Conservation (phyloP, 2,329 filamentous ascomycete genomes). For the Beauveria scarabaeidicola region DNA sequence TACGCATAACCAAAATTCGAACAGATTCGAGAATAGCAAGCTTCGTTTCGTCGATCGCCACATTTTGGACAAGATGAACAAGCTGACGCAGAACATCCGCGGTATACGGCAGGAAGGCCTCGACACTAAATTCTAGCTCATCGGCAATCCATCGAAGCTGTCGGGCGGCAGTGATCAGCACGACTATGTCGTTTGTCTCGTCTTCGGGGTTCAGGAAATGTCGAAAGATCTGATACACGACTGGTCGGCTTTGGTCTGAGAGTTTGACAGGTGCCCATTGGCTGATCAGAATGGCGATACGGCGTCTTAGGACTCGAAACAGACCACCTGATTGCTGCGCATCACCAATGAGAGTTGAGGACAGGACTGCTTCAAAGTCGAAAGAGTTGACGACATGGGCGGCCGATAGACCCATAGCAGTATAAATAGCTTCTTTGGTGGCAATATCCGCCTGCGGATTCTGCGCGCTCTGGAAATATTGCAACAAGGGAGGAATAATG, state of each 20-base stretch:
- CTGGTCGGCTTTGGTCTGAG: conserved; percentile 54
- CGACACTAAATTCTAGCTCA: conserved; percentile 71
- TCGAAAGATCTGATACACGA: conserved; percentile 83
- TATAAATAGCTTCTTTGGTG: conserved; percentile 90
- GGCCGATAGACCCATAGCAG: conserved; percentile 79
- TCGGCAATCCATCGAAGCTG: conserved; percentile 75
- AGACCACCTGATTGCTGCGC: conserved; percentile 54
- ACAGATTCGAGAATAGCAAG: conserved; percentile 84
- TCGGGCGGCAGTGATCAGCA: conserved; percentile 81
- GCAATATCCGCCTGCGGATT: conserved; percentile 59
- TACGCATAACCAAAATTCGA: conserved; percentile 66
- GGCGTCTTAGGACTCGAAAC: conserved; percentile 76
- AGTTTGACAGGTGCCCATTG: conserved; percentile 83
- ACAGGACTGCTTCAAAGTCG: conserved; percentile 76
- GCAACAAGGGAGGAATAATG: conserved; percentile 68
- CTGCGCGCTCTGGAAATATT: conserved; percentile 74
- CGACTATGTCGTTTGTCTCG: conserved; percentile 77
- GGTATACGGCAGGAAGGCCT: conserved; percentile 69
- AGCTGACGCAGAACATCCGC: conserved; percentile 63
- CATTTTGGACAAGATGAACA: conserved; percentile 69
- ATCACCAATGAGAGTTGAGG: conserved; percentile 67
- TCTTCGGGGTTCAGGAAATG: conserved; percentile 75
- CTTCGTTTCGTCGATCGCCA: conserved; percentile 80
- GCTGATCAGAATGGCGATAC: conserved; percentile 80
- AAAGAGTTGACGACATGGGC: conserved; percentile 63